Base-by-base conservation (phyloP, 805 yeast genomes). In the Debaryomyces tyrocola region DNA sequence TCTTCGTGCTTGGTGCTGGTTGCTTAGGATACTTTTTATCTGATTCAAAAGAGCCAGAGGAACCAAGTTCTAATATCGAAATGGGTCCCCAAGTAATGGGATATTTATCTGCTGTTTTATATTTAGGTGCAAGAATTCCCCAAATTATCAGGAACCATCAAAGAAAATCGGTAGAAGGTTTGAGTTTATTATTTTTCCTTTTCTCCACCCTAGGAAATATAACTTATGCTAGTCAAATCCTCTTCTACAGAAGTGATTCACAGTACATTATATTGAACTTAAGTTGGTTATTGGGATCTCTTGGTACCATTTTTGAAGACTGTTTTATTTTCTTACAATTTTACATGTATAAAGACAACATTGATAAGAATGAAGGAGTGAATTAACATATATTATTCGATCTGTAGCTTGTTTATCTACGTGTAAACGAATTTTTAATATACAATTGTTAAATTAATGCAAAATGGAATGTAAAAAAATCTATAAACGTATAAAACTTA, bases 161-260 rank as follows among this genome's bases (percentile, higher is more conserved):
- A 40, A 79, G 96, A 53, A 82, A 84, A 57, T 86, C 96, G 4
- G 90, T 90, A 45, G 78, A 81, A 46, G 98, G 98, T 1, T 84
- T 94, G 56, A 85, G 96, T 46, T 79, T 92, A 51, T 78, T 89
- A 43, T 87, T 87, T 66, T 86, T 87, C 68, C 64, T 87, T 53
- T 82, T 86, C 52, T 84, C 91, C 27, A 78, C 86, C 8, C 68
- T 85, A 56, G 95, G 94, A 15, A 87, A 87, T 62, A 58, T 86
- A 51, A 83, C 92, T 4, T 87, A 85, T 56, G 87, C 90, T 18
- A 78, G 82, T 40, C 90, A 86, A 60, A 86, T 87, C 45, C 64
- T 87, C 47, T 71, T 83, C 51, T 86, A 77, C 64, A 72, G 91
- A 55, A 73, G 73, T 40, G 92, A 87, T 59, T 55, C 69, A 51